phyloP scores from a whole-genome alignment of 768 basidiomycete species.

The Suillus decipiens region DNA sequence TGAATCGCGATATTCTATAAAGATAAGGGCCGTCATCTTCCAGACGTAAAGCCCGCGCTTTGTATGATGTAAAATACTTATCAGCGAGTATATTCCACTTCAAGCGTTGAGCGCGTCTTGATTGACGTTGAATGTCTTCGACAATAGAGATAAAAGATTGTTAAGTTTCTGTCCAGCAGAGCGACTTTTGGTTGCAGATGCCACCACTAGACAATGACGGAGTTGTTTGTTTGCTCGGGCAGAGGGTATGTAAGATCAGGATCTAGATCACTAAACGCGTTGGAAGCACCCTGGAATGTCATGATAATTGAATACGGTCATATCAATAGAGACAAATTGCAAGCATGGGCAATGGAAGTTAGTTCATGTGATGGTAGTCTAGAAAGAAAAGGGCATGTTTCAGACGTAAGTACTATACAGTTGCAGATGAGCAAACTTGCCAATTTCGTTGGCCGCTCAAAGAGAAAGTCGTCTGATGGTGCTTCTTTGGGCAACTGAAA shows the following conservation, averaged over 20 bases:
- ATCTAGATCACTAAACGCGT: not conserved
- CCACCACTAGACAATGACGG: not conserved
- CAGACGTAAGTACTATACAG: not conserved
- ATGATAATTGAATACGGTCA: not conserved
- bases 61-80: conserved; percentile 1
- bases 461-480: too few relatives aligned
- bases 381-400: not conserved
- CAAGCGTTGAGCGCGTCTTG: conserved; percentile 11
- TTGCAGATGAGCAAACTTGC: not conserved
- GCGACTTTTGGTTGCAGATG: not conserved
- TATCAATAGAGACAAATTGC: not conserved
- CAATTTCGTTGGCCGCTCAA: too few relatives aligned
- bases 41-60: not conserved
- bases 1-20: not conserved
- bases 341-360: not conserved
- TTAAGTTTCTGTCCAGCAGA: not conserved
- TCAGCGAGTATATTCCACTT: conserved; percentile 16
- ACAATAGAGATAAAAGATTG: not conserved
- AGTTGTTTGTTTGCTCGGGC: not conserved
- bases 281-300: not conserved
- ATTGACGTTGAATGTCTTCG: conserved; percentile 8
- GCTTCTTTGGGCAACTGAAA: too few relatives aligned
- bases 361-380: not conserved
- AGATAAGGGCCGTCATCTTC: not conserved
- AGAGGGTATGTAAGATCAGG: not conserved